A percentile compares a stretch with the other conserved stretches of the same genome.
Evolutionary conservation across 805 yeast genomes (phyloP).

Genomic region (Wickerhamomyces canadensis): DNA sequence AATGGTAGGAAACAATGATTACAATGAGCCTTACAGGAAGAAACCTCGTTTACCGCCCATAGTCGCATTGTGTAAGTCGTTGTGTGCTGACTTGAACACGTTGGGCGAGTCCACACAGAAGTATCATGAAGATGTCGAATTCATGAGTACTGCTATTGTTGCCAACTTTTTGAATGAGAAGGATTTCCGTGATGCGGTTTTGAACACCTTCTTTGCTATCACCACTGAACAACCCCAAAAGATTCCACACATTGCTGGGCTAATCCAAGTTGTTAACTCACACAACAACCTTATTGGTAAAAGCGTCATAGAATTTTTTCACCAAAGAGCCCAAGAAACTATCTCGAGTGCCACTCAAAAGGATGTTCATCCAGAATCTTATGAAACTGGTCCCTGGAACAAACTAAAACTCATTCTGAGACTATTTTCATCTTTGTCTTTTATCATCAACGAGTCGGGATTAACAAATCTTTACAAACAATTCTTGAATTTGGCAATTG

Average conservation of each 20-base stretch:
- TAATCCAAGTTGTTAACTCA: constrained; percentile 62
- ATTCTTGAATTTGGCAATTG: constrained; percentile 50
- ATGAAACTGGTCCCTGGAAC: constrained; percentile 57
- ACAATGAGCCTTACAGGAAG: constrained; percentile 20
- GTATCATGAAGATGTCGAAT: constrained; percentile 58
- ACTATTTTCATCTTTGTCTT: constrained; percentile 59
- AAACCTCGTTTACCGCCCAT: constrained; percentile 36
- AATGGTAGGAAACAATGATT: constrained; percentile 19
- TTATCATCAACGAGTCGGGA: constrained; percentile 51
- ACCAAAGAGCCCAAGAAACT: constrained; percentile 52
- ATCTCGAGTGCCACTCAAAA: constrained; percentile 33
- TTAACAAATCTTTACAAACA: constrained; percentile 43
- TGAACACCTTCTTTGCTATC: constrained; percentile 62
- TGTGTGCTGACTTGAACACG: constrained; percentile 47
- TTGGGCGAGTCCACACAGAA: constrained; percentile 48
- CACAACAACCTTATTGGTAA: constrained; percentile 62
- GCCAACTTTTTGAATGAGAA: constrained; percentile 61
- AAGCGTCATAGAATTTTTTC: constrained; percentile 63
- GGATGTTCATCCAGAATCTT: constrained; percentile 24
- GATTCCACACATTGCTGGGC: constrained; percentile 61
- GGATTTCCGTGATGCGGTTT: constrained; percentile 50
- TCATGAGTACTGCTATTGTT: constrained; percentile 60
- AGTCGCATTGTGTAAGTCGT: constrained; percentile 39
- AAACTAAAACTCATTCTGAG: constrained; percentile 66
- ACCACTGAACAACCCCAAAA: constrained; percentile 90